phyloP scores from a whole-genome alignment of 495 filamentous ascomycete genomes.

The Aspergillus egyptiacus region DNA sequence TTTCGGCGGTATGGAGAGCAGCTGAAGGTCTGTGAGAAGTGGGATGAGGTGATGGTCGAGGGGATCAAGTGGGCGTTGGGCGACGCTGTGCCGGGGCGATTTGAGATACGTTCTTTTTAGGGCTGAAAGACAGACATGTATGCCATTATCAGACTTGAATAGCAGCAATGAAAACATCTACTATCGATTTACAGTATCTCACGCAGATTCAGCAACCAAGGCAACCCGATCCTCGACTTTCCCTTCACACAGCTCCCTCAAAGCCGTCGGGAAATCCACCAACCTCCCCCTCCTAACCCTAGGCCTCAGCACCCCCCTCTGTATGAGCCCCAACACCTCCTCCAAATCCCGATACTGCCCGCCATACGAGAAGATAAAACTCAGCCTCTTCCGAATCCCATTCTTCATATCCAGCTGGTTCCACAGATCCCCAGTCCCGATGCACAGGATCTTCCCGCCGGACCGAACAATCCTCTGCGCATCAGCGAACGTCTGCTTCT shows the following conservation, averaged over 20 bases:
- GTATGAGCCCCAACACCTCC: constrained; percentile 19
- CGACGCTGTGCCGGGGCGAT: constrained; percentile 24
- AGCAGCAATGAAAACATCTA: background rate
- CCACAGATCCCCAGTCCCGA: constrained; percentile 15
- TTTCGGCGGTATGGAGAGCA: constrained; percentile 35
- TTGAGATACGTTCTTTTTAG: constrained; percentile 29
- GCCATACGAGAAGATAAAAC: constrained; percentile 23
- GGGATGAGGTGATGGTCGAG: constrained; percentile 37
- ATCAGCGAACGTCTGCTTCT: constrained; percentile 17
- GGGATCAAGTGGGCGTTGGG: constrained; percentile 38
- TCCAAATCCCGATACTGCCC: constrained; percentile 20
- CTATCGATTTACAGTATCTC: background rate
- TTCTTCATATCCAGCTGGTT: constrained; percentile 24
- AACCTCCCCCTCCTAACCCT: constrained; percentile 14
- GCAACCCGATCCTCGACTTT: constrained; percentile 20
- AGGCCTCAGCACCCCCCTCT: constrained; percentile 12
- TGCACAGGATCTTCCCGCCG: constrained; percentile 20
- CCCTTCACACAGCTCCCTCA: constrained; percentile 16
- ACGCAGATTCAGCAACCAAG: background rate
- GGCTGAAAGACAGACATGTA: too few relatives aligned
- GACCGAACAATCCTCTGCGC: constrained; percentile 20
- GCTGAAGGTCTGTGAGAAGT: constrained; percentile 29
- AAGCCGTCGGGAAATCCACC: constrained; percentile 15
- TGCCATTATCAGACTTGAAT: too few relatives aligned
- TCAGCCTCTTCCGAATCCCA: constrained; percentile 22